Conservation (phyloP, 2,329 filamentous ascomycete species). For the Colletotrichum eleusines region DNA sequence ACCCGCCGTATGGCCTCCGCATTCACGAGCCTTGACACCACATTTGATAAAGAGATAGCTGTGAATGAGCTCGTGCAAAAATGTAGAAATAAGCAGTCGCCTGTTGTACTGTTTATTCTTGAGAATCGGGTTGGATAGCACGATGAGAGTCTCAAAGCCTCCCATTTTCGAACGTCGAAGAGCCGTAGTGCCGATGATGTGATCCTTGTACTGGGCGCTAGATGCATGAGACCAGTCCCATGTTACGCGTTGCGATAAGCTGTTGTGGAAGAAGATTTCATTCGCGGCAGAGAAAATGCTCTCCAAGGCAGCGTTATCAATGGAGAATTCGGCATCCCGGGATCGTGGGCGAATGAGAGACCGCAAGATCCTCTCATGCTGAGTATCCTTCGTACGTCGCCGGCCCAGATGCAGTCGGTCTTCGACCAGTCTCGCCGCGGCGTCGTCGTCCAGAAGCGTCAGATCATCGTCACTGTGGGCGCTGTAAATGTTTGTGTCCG, state of each 20-base stretch:
- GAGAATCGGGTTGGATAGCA: slow-evolving; percentile 71
- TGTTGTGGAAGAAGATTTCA: slow-evolving; percentile 71
- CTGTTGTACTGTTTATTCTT: slow-evolving; percentile 67
- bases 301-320: slow-evolving; percentile 69
- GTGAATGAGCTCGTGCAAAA: slow-evolving; percentile 76
- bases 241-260: slow-evolving; percentile 66
- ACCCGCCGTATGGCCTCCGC: slow-evolving; percentile 71
- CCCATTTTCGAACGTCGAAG: slow-evolving; percentile 61
- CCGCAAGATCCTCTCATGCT: slow-evolving; percentile 68
- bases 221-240: slow-evolving; percentile 72
- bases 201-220: slow-evolving; percentile 62
- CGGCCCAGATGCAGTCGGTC: slow-evolving; percentile 59
- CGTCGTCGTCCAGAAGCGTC: slow-evolving; percentile 58
- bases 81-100: slow-evolving; percentile 72
- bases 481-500: slow-evolving; percentile 51
- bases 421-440: slow-evolving; percentile 63
- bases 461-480: slow-evolving; percentile 48
- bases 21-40: slow-evolving; percentile 66
- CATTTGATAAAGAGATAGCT: slow-evolving; percentile 74
- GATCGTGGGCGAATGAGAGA: slow-evolving; percentile 67
- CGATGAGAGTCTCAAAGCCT: slow-evolving; percentile 73
- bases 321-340: slow-evolving; percentile 59
- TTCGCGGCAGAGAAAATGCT: slow-evolving; percentile 72
- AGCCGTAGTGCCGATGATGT: slow-evolving; percentile 73
- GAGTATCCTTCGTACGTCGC: slow-evolving; percentile 61